These are phyloP conservation scores for Moesziomyces globuligerus DNA, from an alignment of 1,284 basidiomycete genomes.

Conservation along the genomic window DNA sequence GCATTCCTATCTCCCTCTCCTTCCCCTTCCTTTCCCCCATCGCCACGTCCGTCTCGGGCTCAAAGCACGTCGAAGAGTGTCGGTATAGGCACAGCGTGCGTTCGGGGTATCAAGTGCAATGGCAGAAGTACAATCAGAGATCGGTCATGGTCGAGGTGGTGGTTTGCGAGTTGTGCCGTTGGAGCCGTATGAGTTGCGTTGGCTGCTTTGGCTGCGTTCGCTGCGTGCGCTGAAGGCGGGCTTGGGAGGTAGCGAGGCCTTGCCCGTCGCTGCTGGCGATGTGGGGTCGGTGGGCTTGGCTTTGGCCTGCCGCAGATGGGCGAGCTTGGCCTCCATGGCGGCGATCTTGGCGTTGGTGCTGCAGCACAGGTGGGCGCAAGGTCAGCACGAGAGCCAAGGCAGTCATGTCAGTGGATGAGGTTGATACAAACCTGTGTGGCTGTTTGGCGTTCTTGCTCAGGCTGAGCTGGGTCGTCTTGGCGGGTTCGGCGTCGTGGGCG, in stretches of 20 bases:
- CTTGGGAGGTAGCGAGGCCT: constrained; percentile 24
- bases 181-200: too few relatives aligned
- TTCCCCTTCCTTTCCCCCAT: constrained; percentile 1
- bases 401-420: too few relatives aligned
- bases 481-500: constrained; percentile 70
- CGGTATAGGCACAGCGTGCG: too few relatives aligned
- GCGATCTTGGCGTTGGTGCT: constrained; percentile 86
- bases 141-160: background rate
- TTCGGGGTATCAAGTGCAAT: too few relatives aligned
- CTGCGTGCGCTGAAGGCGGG: constrained; percentile 13
- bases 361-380: background rate
- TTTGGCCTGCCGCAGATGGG: constrained; percentile 33
- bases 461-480: constrained; percentile 85
- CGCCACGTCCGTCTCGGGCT: background rate
- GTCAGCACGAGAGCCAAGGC: background rate
- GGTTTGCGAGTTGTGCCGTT: too few relatives aligned
- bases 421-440: constrained; percentile 74
- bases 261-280: constrained; percentile 3
- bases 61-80: too few relatives aligned
- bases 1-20: too few relatives aligned
- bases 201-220: too few relatives aligned
- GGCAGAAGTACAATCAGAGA: background rate
- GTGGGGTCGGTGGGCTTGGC: background rate
- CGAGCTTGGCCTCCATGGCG: constrained; percentile 90
- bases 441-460: constrained; percentile 79